Evolutionary conservation across 1,284 basidiomycete species (phyloP).

Genomic region (Sphaerobolus stellatus): DNA sequence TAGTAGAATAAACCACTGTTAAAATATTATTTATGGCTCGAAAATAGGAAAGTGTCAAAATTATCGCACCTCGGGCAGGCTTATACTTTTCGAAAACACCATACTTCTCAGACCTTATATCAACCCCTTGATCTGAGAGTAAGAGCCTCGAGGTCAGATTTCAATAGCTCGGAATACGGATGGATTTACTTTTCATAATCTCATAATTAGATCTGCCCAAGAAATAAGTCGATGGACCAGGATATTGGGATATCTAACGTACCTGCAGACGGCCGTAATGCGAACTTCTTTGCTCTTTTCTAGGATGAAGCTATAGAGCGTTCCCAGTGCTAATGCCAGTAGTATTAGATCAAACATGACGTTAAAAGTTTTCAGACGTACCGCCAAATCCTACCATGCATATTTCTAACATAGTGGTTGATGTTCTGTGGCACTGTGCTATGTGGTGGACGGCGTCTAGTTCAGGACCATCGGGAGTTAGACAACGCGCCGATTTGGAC

Average conservation of each 20-base stretch:
- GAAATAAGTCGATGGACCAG: too few relatives aligned
- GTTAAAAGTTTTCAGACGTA: constrained; percentile 7
- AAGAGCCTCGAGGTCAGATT: background rate
- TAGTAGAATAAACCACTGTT: constrained; percentile 32
- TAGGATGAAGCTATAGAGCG: constrained; percentile 32
- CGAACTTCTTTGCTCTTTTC: constrained; percentile 25
- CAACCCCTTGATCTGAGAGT: constrained; percentile 31
- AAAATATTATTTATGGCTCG: background rate
- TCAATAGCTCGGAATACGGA: background rate
- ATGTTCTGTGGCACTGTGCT: too few relatives aligned
- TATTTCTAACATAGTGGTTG: constrained; percentile 22
- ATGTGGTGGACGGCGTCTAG: too few relatives aligned
- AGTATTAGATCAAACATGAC: background rate
- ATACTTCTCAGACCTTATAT: constrained; percentile 31
- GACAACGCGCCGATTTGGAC: too few relatives aligned
- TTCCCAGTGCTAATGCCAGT: constrained; percentile 29
- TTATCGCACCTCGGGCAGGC: constrained; percentile 32
- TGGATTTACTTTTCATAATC: constrained; percentile 25
- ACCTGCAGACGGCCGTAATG: constrained; percentile 36
- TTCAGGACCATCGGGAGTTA: too few relatives aligned
- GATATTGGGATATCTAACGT: constrained; percentile 8
- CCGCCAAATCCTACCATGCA: constrained; percentile 25
- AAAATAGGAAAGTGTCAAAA: background rate
- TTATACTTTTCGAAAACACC: constrained; percentile 30
- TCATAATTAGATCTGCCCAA: constrained; percentile 32